Evolutionary conservation across 139 green algal species (phyloP).

Genomic region (Chlamydomonas schloesseri): DNA sequence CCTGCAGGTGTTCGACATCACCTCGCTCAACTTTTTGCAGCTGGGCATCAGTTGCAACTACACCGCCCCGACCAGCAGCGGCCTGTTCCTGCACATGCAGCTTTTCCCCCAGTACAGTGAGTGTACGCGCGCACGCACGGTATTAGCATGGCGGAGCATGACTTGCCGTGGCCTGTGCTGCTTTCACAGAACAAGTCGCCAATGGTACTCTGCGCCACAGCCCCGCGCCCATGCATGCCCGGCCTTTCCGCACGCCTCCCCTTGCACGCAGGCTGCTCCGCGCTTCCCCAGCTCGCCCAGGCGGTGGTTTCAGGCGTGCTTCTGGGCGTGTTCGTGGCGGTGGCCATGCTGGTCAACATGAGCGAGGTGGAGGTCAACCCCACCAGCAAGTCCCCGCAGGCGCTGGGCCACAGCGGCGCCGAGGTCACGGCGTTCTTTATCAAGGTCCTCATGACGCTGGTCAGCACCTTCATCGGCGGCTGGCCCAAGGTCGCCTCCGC

Average conservation of each 20-base stretch:
- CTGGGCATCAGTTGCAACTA: background rate
- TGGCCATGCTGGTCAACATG: conserved; percentile 22
- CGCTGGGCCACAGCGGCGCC: conserved; percentile 16
- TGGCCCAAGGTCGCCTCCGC: background rate
- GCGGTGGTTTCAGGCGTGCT: background rate
- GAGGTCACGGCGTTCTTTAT: conserved; percentile 15
- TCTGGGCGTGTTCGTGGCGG: background rate
- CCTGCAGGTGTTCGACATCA: conserved; percentile 16
- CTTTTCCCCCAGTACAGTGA: conserved; percentile 13
- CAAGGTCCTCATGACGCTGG: conserved; percentile 36
- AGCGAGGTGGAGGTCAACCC: conserved; percentile 39
- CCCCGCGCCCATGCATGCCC: too few relatives aligned
- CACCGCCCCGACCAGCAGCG: too few relatives aligned
- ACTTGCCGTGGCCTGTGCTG: too few relatives aligned
- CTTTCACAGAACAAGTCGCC: too few relatives aligned
- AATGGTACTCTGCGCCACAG: too few relatives aligned
- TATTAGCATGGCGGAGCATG: background rate
- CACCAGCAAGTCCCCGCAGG: background rate
- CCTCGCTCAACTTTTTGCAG: conserved; percentile 20
- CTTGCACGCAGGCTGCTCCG: background rate
- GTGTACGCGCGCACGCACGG: background rate
- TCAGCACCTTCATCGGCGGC: conserved; percentile 1
- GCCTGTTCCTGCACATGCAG: background rate
- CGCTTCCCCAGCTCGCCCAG: background rate
- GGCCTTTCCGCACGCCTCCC: too few relatives aligned